Base-by-base conservation (phyloP, 495 filamentous ascomycete species). In the Hypoxylon crocopeplum region DNA sequence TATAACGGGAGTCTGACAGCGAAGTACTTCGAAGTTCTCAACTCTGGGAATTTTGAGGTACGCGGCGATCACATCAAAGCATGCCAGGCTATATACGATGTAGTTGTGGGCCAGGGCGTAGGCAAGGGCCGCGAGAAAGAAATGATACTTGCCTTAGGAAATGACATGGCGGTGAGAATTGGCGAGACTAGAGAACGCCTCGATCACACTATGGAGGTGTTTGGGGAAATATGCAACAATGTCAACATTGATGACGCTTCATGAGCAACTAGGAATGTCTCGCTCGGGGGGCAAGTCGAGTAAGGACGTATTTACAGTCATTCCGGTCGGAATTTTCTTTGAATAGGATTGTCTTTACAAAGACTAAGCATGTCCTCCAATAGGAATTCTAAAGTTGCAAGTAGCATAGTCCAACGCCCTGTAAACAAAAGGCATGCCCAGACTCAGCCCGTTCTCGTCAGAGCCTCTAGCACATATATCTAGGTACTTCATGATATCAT, bases 91-190 rank as follows among this genome's bases (percentile, higher is more conserved):
- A 61, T 80, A 11, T 80, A 74, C 39, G 62, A 77, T 13, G 70
- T 79, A 20, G 66, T 77, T 1, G 51, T 71, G 2, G 75, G 75
- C 0, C 66, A 76, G 30, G 77, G 76, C 1, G 56, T 66, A 27
- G 77, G 75, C 0, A 62, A 59, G 16, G 74, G 75, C 5, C 59
- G 34, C 15, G 72, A 75, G 51, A 53, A 44, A 0, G 76, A 80
- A 58, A 66, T 64, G n/a, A 71, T 77, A 19, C 47, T 79, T 7
- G 69, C 71, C 2, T 34, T 80, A 30, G 77, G 74, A 0, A 59
- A 59, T 7, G 77, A 79, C 41, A 69, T 79, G 77, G 58, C 69
- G 3, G 41, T 38, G 11, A 66, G 75, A 1, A 40, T 75, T 6
- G 48, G 68, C 13, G 47, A 65, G 21, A 64, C 65, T 22, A 71